phyloP scores from a whole-genome alignment of 208 protist species.

The Histomonas meleagridis region DNA sequence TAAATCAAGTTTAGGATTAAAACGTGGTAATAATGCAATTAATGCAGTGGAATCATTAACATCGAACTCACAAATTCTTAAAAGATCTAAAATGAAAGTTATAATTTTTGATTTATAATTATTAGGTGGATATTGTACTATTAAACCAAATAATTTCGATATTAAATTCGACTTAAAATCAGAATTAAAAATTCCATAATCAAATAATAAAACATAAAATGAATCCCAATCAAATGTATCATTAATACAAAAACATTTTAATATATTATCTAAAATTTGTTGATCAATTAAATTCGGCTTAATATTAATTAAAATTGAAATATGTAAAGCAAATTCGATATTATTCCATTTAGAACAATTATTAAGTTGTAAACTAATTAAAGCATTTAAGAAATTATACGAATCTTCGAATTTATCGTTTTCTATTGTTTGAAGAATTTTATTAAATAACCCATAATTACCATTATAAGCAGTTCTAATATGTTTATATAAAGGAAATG shows the following conservation, averaged over 20 bases:
- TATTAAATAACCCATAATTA: not conserved
- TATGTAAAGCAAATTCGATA: not conserved
- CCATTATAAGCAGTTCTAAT: not conserved
- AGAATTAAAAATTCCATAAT: not conserved
- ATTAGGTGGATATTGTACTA: not conserved
- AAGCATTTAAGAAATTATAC: not conserved
- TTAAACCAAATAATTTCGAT: not conserved
- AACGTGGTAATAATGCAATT: not conserved
- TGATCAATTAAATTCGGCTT: not conserved
- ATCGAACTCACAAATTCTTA: not conserved
- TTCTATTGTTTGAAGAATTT: not conserved
- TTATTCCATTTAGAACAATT: not conserved
- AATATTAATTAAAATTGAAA: slow-evolving; percentile 1
- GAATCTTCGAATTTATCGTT: not conserved
- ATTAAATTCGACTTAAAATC: not conserved
- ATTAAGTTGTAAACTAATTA: not conserved
- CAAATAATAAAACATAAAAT: not conserved
- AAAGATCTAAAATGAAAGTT: not conserved
- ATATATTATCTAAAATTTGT: not conserved
- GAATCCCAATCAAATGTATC: not conserved
- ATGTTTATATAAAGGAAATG: not conserved
- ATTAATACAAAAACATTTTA: not conserved
- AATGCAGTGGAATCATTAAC: not conserved
- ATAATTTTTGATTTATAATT: not conserved
- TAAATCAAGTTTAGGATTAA: not conserved